Evolutionary conservation across 331 rosid genomes (phyloP).

Genomic region (Pyrus hybrid): DNA sequence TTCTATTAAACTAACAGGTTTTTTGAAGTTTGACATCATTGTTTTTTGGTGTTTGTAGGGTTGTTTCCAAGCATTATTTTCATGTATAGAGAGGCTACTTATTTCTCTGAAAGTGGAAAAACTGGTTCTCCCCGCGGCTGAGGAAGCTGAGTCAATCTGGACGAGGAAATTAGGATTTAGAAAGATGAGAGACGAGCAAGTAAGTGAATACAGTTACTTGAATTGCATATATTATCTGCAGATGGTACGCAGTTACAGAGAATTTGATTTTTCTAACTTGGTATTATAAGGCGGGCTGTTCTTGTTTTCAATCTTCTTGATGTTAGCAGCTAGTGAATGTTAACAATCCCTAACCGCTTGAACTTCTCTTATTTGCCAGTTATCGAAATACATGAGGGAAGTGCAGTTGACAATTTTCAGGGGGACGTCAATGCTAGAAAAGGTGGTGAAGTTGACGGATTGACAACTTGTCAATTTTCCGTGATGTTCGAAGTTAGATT

Average conservation of each 20-base stretch:
- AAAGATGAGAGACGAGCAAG: constrained; percentile 91
- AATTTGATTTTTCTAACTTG: neutral
- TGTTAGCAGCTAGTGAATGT: neutral
- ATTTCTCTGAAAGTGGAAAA: constrained; percentile 74
- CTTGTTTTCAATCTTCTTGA: neutral
- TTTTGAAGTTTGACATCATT: neutral
- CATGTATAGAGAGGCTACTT: constrained; percentile 78
- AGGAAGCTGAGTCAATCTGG: constrained; percentile 96
- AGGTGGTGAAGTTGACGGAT: constrained; percentile 45
- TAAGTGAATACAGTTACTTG: constrained; percentile 15
- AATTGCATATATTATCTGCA: neutral
- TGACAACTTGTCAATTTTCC: constrained; percentile 12
- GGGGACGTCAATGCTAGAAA: constrained; percentile 91
- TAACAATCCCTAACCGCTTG: constrained; percentile 10
- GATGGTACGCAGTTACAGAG: neutral
- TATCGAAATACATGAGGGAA: constrained; percentile 65
- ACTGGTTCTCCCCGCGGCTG: constrained; percentile 96
- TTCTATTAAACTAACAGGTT: neutral
- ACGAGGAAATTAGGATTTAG: too few species aligned
- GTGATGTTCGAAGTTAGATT: neutral
- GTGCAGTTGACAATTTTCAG: constrained; percentile 90
- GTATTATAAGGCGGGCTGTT: neutral
- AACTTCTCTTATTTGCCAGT: constrained; percentile 27
- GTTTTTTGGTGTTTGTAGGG: constrained; percentile 42
- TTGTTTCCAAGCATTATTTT: constrained; percentile 81